Percentiles rank a stretch among this genome's conserved stretches.
These are phyloP conservation scores for Cotoneaster glaucophyllus DNA, from an alignment of 306 rosid genomes.

Conservation along the genomic window DNA sequence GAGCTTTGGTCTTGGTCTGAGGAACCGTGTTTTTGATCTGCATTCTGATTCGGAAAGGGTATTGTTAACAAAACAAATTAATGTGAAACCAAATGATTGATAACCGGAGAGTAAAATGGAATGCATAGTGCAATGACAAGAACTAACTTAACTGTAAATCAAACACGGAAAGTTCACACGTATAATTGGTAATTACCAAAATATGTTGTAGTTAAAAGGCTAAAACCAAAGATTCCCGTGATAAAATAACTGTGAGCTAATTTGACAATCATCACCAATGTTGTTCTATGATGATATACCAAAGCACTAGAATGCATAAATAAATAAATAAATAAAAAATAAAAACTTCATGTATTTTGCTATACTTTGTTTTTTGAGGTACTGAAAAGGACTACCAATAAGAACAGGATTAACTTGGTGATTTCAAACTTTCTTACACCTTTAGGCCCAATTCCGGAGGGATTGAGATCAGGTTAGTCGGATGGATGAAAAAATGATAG, in stretches of 20 bases:
- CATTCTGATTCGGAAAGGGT: conserved; percentile 44
- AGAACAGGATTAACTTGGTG: not conserved
- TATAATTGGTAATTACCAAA: not conserved
- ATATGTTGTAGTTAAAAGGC: not conserved
- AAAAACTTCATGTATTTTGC: not conserved
- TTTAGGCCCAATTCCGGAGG: not conserved
- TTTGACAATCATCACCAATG: not conserved
- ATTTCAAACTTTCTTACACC: not conserved
- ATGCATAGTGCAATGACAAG: no score
- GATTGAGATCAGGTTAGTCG: no score
- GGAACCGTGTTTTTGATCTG: conserved; percentile 54
- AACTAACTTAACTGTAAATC: not conserved
- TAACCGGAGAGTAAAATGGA: not conserved
- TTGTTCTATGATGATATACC: not conserved
- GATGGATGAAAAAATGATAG: no score
- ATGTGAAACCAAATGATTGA: not conserved
- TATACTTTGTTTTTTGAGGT: not conserved
- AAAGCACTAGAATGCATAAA: not conserved
- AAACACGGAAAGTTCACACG: not conserved
- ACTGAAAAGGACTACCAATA: not conserved
- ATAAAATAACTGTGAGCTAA: not conserved
- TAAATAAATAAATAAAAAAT: no score
- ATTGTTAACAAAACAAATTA: conserved; percentile 19
- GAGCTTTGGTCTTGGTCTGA: conserved; percentile 88
- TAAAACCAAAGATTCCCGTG: not conserved